Evolutionary conservation across 148 eudicot genomes (phyloP).

Genomic region (Heliamphora exappendiculata): DNA sequence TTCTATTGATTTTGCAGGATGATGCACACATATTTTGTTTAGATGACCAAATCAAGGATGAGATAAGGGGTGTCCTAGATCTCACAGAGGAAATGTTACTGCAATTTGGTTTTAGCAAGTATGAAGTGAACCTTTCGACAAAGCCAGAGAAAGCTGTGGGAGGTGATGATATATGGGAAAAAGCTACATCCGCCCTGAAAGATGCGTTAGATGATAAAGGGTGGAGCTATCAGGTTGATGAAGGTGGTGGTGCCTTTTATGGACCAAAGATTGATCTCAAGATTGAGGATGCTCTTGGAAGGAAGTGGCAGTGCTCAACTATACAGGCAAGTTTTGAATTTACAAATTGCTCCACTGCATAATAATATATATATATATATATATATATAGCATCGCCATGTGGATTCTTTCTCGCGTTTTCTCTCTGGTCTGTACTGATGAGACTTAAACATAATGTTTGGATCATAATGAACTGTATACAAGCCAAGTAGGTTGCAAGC

Average conservation of each 20-base stretch:
- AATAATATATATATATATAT: too few species aligned
- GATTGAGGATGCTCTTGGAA: slow-evolving; percentile 99
- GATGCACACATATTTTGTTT: slow-evolving; percentile 98
- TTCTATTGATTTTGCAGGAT: slow-evolving; percentile 49
- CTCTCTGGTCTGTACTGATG: background rate
- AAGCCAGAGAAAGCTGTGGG: slow-evolving; percentile 95
- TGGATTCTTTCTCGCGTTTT: background rate
- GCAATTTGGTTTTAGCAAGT: slow-evolving; percentile 85
- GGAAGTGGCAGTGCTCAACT: slow-evolving; percentile 99
- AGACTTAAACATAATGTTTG: background rate
- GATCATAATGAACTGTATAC: background rate
- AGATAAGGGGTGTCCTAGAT: slow-evolving; percentile 92
- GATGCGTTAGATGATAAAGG: slow-evolving; percentile 93
- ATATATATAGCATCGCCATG: background rate
- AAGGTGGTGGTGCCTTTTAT: slow-evolving; percentile 98
- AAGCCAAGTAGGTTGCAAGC: slow-evolving; percentile 2
- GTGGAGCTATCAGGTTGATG: slow-evolving; percentile 87
- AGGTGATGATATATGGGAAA: slow-evolving; percentile 92
- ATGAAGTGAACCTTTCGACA: slow-evolving; percentile 92
- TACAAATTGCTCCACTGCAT: background rate
- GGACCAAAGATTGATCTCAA: slow-evolving; percentile 99
- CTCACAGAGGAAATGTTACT: slow-evolving; percentile 81
- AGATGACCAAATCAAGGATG: slow-evolving; percentile 90
- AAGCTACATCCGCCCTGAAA: slow-evolving; percentile 82
- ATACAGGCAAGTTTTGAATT: slow-evolving; percentile 49